Evolutionary conservation across 768 basidiomycete species (phyloP).

Genomic region (Paxillus ammoniavirescens): DNA sequence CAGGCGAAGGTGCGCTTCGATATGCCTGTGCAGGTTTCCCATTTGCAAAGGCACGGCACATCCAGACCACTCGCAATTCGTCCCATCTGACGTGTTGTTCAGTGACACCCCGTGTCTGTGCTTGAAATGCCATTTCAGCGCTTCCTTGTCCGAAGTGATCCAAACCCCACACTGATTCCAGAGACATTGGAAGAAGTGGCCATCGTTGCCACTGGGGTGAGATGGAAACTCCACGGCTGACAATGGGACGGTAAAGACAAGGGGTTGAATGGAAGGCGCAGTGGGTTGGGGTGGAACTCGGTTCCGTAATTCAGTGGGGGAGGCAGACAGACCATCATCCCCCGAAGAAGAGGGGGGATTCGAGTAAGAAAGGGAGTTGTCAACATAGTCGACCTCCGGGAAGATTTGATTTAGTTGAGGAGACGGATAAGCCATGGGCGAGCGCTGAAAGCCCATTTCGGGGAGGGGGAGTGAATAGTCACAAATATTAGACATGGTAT

Average conservation of each 20-base stretch:
- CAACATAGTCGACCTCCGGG: background rate
- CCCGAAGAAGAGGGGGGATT: background rate
- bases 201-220: background rate
- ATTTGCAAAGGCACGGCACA: slow-evolving; percentile 7
- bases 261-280: background rate
- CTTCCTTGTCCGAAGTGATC: slow-evolving; percentile 17
- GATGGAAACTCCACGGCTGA: slow-evolving; percentile 8
- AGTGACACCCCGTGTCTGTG: slow-evolving; percentile 9
- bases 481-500: background rate
- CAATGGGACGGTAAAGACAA: slow-evolving; percentile 5
- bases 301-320: background rate
- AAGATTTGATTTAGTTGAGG: no score
- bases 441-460: no score
- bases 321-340: background rate
- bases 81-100: background rate
- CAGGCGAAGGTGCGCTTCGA: slow-evolving; percentile 14
- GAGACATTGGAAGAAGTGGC: slow-evolving; percentile 16
- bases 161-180: slow-evolving; percentile 17
- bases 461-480: no score
- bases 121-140: slow-evolving; percentile 12
- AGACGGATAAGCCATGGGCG: background rate
- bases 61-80: slow-evolving; percentile 11
- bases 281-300: background rate
- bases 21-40: slow-evolving; percentile 14
- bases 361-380: background rate